Conservation (phyloP, 163 green algal species). For the Coccomyxa subellipsoidea region DNA sequence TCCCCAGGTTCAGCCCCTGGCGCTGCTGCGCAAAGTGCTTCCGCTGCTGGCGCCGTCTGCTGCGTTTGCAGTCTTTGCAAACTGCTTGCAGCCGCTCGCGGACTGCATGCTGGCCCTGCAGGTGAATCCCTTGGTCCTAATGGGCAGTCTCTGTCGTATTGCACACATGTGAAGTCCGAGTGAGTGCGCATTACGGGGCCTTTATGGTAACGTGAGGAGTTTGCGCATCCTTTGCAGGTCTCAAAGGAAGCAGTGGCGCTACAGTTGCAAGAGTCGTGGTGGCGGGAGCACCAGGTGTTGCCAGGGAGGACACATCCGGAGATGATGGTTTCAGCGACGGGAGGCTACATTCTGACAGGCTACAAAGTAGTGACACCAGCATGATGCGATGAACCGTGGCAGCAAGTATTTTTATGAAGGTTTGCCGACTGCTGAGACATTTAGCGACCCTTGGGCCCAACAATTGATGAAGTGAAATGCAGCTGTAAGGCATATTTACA, state of each 20-base stretch:
- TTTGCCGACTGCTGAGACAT: too few species aligned
- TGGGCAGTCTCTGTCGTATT: too few species aligned
- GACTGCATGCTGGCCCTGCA: constrained; percentile 46
- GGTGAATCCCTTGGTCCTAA: not conserved
- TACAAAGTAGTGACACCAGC: constrained; percentile 15
- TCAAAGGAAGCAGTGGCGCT: constrained; percentile 48
- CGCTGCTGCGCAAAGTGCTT: constrained; percentile 51
- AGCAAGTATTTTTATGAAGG: too few species aligned
- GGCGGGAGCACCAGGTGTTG: constrained; percentile 70
- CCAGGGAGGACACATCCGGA: constrained; percentile 63
- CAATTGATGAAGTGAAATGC: too few species aligned
- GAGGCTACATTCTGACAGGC: constrained; percentile 65
- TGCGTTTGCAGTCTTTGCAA: constrained; percentile 64
- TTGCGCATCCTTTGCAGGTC: not conserved
- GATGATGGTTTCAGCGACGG: constrained; percentile 54
- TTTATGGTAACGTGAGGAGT: too few species aligned
- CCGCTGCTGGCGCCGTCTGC: constrained; percentile 73
- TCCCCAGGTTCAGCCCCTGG: constrained; percentile 42
- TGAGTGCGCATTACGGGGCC: too few species aligned
- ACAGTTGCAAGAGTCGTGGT: constrained; percentile 59
- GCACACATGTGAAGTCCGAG: too few species aligned
- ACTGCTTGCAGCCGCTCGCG: constrained; percentile 49
- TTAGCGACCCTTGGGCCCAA: too few species aligned
- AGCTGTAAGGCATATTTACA: too few species aligned
- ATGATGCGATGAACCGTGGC: not conserved